These are phyloP conservation scores for Emmonsia crescens DNA, from an alignment of 2,329 filamentous ascomycete genomes.

Conservation along the genomic window DNA sequence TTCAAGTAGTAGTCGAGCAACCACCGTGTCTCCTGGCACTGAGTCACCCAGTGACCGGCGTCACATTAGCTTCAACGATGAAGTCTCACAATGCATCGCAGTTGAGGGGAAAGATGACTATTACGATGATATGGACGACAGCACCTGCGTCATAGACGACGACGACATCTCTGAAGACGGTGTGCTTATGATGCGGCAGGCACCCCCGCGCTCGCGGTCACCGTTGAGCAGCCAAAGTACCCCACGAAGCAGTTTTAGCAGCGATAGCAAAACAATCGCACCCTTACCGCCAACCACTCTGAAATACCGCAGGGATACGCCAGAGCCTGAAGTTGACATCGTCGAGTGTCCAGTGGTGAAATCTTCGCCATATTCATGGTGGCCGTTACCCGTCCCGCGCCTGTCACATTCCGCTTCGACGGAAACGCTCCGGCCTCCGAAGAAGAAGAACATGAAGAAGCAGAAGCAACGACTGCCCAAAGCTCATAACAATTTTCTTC, in stretches of 20 bases:
- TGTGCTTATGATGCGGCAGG: slow-evolving; percentile 70
- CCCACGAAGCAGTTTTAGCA: slow-evolving; percentile 45
- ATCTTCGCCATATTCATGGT: slow-evolving; percentile 2
- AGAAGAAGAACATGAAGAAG: neutral
- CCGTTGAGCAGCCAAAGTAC: slow-evolving; percentile 43
- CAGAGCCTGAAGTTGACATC: slow-evolving; percentile 6
- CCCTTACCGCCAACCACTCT: slow-evolving; percentile 78
- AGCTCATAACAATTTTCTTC: slow-evolving; percentile 6
- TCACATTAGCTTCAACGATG: slow-evolving; percentile 94
- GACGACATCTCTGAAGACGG: slow-evolving; percentile 62
- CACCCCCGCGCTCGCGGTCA: slow-evolving; percentile 38
- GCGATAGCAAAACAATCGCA: slow-evolving; percentile 74
- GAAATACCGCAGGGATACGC: slow-evolving; percentile 47
- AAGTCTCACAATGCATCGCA: slow-evolving; percentile 91
- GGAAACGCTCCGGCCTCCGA: slow-evolving; percentile 8
- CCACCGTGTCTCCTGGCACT: slow-evolving; percentile 59
- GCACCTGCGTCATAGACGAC: slow-evolving; percentile 24
- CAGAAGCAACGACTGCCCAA: neutral
- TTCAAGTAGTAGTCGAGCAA: slow-evolving; percentile 48
- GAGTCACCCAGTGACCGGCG: slow-evolving; percentile 55
- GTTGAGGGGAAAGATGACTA: slow-evolving; percentile 59
- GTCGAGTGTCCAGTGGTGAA: neutral
- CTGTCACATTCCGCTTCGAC: slow-evolving; percentile 7
- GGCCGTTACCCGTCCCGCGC: slow-evolving; percentile 1
- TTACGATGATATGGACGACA: slow-evolving; percentile 19